Base-by-base conservation (phyloP, 306 rosid species). In the Astragalus membranaceus region DNA sequence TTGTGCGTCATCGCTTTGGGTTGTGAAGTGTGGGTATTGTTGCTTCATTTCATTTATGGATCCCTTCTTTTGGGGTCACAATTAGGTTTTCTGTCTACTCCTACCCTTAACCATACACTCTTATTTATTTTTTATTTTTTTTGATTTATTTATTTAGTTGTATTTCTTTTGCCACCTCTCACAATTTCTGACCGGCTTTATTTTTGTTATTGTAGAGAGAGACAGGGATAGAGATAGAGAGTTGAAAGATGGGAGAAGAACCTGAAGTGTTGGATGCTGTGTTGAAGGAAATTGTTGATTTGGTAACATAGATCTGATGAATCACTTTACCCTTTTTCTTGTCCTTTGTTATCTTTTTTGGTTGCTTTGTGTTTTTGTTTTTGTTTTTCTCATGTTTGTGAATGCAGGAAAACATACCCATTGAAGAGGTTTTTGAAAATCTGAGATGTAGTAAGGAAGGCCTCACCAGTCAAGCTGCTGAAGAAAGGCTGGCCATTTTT, bases 251-350 rank as follows among this genome's bases (percentile, higher is more conserved):
- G 78, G 92, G 82, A 50, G 96, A 94, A 73, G 88, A 94, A 67
- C 76, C 98, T 65, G 84, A 84, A 76, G 92, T 83, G 6, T 73
- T 94, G 83, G 98, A 94, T 30, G 98, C 97, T 71, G 94, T 94
- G 64, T 42, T 94, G 84, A 94, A 94, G 85, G 98, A 94, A 81
- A 79, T 92, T 71, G 98, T 94, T 49, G 98, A 94, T 89, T 87
- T 94, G 97, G 98, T 94, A 94, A 75, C 60, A 32, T 61, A 79
- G 95, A 90, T 94, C 95, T 93, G 86, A 67, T 37, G 42, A 54
- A 8, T 3, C n/a, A 42, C 5, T 6, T 44, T 54, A 71, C 64
- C 61, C 43, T 66, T 1, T 41, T 5, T 23, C 26, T 23, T 58
- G 15, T 51, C 62, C 12, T 17, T 70, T 72, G 61, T 26, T 29